Conservation (phyloP, 1,284 basidiomycete genomes). For the Pyrrhoderma lamaoense region DNA sequence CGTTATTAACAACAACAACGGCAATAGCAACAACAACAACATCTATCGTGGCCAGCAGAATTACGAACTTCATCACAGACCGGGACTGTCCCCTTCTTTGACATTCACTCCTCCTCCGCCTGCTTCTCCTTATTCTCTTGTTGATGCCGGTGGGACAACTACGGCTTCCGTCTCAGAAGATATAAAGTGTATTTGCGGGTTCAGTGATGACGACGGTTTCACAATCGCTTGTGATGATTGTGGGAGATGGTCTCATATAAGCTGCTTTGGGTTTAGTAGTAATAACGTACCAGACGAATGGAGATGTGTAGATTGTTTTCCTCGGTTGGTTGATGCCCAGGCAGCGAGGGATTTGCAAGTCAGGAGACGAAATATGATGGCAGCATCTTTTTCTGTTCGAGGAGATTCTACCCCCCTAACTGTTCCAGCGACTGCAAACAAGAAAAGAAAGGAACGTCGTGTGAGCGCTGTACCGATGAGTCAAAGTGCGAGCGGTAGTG, state of each 20-base stretch:
- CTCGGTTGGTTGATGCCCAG: slow-evolving; percentile 33
- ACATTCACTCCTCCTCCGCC: background rate
- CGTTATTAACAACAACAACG: background rate
- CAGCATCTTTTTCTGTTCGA: slow-evolving; percentile 13
- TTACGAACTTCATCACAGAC: background rate
- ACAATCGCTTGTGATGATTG: slow-evolving; percentile 90
- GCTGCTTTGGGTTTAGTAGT: slow-evolving; percentile 71
- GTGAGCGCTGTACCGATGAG: slow-evolving; percentile 27
- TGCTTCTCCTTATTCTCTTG: background rate
- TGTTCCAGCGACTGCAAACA: slow-evolving; percentile 3
- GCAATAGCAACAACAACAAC: background rate
- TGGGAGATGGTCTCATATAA: slow-evolving; percentile 84
- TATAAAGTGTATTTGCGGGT: slow-evolving; percentile 69
- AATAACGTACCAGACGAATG: slow-evolving; percentile 58
- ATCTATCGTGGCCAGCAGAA: background rate
- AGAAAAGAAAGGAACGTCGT: slow-evolving; percentile 38
- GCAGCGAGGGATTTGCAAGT: slow-evolving; percentile 1
- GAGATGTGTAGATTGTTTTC: slow-evolving; percentile 55
- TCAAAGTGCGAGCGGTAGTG: background rate
- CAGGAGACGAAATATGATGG: slow-evolving; percentile 36
- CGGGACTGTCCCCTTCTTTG: background rate
- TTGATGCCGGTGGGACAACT: background rate
- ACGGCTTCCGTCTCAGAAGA: slow-evolving; percentile 28
- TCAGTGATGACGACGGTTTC: slow-evolving; percentile 81
- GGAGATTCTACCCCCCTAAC: background rate